Conservation (phyloP, 2,329 filamentous ascomycete genomes). For the Cytospora piceicola region DNA sequence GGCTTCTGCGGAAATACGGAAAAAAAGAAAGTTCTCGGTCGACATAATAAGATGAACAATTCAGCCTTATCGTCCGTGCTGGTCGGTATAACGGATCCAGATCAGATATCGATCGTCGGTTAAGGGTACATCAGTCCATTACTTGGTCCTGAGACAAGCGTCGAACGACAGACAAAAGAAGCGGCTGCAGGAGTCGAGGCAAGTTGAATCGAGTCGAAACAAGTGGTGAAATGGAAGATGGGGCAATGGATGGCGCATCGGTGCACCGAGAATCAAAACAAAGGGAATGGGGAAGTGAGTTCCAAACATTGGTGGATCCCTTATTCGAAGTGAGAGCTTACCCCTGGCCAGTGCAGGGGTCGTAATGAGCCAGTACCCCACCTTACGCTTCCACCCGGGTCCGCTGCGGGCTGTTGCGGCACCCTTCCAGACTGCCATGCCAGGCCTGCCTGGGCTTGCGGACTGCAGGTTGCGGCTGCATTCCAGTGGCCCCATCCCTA, state of each 20-base stretch:
- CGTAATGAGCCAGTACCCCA: not conserved
- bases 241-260: constrained; percentile 4
- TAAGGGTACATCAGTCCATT: constrained; percentile 30
- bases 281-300: not conserved
- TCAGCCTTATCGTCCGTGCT: constrained; percentile 5
- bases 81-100: not conserved
- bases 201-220: not conserved
- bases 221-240: constrained; percentile 4
- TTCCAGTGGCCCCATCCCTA: constrained; percentile 1
- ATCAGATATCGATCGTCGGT: constrained; percentile 25
- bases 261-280: not conserved
- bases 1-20: constrained; percentile 3
- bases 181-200: constrained; percentile 7
- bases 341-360: not conserved
- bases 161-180: constrained; percentile 26
- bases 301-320: no score
- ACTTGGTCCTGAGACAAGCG: constrained; percentile 26
- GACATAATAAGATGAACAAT: constrained; percentile 19
- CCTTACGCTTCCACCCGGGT: constrained; percentile 1
- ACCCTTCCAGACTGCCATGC: no score
- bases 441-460: no score
- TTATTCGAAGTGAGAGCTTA: not conserved
- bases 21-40: constrained; percentile 6
- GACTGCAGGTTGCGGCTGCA: constrained; percentile 1
- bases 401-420: not conserved